Evolutionary conservation across 169 alveolate species (phyloP).

Genomic region (Cyclospora cayetanensis): DNA sequence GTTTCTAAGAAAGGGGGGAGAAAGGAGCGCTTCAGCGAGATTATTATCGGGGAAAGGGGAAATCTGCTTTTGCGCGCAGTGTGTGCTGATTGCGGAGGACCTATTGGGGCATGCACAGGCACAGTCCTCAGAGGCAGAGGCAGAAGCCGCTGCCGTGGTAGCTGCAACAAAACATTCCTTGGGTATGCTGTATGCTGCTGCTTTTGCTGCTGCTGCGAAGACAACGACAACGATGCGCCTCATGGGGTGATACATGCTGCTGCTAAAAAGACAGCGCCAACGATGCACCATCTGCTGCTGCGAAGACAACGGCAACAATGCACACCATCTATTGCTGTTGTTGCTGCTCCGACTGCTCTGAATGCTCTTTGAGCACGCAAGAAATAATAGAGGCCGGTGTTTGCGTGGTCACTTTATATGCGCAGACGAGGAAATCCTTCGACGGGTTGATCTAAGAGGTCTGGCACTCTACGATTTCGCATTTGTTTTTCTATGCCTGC

Average conservation of each 20-base stretch:
- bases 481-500: too few relatives aligned
- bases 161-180: background rate
- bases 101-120: background rate
- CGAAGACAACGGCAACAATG: too few relatives aligned
- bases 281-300: conserved; percentile 12
- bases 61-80: background rate
- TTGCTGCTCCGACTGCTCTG: background rate
- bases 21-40: too few relatives aligned
- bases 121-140: background rate
- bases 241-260: too few relatives aligned
- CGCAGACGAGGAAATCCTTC: background rate
- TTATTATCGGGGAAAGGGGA: background rate
- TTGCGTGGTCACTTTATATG: too few relatives aligned
- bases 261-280: too few relatives aligned
- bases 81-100: background rate
- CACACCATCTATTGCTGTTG: background rate
- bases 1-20: too few relatives aligned
- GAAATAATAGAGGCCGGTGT: background rate
- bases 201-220: background rate
- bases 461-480: too few relatives aligned
- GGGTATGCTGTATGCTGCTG: too few relatives aligned
- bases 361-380: too few relatives aligned
- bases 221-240: too few relatives aligned
- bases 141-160: background rate
- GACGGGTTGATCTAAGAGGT: background rate